phyloP scores from a whole-genome alignment of 768 basidiomycete genomes.

The Arthromyces matolae region DNA sequence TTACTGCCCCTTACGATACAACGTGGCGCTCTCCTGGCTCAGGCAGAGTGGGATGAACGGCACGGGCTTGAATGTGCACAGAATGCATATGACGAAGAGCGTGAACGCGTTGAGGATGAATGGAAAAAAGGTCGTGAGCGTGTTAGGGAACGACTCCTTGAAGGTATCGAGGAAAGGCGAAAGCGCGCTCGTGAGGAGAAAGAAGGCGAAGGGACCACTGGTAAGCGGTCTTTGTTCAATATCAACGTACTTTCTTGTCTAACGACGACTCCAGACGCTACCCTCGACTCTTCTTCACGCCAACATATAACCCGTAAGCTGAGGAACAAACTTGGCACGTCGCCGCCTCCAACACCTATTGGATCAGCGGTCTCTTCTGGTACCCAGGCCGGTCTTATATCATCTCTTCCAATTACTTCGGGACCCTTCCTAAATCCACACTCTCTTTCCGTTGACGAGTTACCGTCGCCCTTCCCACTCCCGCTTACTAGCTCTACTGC shows the following conservation, averaged over 20 bases:
- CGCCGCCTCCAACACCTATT: conserved; percentile 74
- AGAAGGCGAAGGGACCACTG: conserved; percentile 79
- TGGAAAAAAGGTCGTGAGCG: conserved; percentile 73
- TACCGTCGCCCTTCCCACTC: conserved; percentile 81
- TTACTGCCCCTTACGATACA: conserved; percentile 72
- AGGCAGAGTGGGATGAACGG: conserved; percentile 64
- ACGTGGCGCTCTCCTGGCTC: conserved; percentile 69
- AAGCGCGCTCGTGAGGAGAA: conserved; percentile 82
- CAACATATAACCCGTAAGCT: conserved; percentile 82
- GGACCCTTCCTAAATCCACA: conserved; percentile 77
- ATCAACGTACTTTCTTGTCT: conserved; percentile 5
- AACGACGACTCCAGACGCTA: conserved; percentile 48
- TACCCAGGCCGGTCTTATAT: conserved; percentile 32
- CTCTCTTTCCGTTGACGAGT: conserved; percentile 81
- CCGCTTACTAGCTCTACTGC: conserved; percentile 57
- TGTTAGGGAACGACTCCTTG: conserved; percentile 72
- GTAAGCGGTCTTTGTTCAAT: conserved; percentile 40
- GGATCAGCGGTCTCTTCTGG: conserved; percentile 32
- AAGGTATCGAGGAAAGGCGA: conserved; percentile 81
- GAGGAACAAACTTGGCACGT: conserved; percentile 74
- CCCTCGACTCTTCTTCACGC: conserved; percentile 71
- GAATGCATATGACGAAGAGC: conserved; percentile 74
- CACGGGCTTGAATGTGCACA: conserved; percentile 64
- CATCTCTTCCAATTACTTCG: conserved; percentile 57
- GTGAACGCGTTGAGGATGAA: conserved; percentile 77